Conservation (phyloP, 2,329 filamentous ascomycete species). For the Parascedosporium putredinis region DNA sequence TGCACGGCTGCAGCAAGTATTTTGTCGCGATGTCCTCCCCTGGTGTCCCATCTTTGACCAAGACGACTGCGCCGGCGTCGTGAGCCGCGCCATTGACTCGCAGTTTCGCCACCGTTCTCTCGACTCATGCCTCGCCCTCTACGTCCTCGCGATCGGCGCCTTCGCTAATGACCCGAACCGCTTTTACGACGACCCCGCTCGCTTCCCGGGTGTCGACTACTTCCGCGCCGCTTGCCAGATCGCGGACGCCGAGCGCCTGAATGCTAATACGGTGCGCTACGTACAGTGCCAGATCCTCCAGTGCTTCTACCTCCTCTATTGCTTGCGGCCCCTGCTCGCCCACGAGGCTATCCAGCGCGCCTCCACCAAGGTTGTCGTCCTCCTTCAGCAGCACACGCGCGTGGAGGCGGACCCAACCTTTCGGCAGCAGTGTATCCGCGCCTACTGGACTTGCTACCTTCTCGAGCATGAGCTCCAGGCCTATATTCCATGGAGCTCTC, state of each 20-base stretch:
- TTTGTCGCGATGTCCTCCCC: constrained; percentile 12
- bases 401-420: constrained; percentile 4
- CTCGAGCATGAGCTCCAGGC: constrained; percentile 15
- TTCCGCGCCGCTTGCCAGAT: constrained; percentile 12
- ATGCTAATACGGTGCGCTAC: constrained; percentile 9
- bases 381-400: constrained; percentile 8
- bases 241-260: constrained; percentile 4
- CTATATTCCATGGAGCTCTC: constrained; percentile 13
- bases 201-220: constrained; percentile 10
- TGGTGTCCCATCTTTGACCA: constrained; percentile 16
- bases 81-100: constrained; percentile 8
- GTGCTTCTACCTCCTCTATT: constrained; percentile 12
- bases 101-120: constrained; percentile 3
- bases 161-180: constrained; percentile 7
- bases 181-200: constrained; percentile 4
- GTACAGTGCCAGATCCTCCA: constrained; percentile 13
- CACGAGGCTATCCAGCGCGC: constrained; percentile 13
- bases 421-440: constrained; percentile 12
- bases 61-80: constrained; percentile 8
- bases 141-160: constrained; percentile 12
- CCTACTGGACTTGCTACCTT: constrained; percentile 16
- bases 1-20: constrained; percentile 12
- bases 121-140: constrained; percentile 11
- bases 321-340: constrained; percentile 13
- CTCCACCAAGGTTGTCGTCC: constrained; percentile 7